Evolutionary conservation across 805 yeast genomes (phyloP).

Genomic region (Scheffersomyces coipomensis): DNA sequence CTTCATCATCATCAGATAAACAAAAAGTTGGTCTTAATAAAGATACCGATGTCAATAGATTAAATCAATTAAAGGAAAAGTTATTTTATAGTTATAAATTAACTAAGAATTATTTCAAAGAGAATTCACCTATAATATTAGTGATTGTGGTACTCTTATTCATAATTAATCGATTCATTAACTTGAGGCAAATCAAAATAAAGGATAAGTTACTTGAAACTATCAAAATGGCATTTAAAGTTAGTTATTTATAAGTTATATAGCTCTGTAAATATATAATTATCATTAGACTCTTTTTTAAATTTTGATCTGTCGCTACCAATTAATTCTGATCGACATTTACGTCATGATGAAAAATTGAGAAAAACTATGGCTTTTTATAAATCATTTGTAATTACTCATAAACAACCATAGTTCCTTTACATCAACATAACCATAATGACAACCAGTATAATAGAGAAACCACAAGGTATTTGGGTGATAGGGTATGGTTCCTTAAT

Average conservation of each 20-base stretch:
- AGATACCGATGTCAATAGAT: background rate
- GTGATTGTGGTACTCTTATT: slow-evolving; percentile 19
- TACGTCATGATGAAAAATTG: no score
- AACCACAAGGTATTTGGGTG: slow-evolving; percentile 59
- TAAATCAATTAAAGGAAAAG: slow-evolving; percentile 11
- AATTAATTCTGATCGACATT: no score
- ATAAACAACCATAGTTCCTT: no score
- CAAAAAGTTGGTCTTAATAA: background rate
- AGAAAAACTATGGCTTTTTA: background rate
- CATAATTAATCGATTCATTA: slow-evolving; percentile 18
- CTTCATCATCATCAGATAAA: slow-evolving; percentile 1
- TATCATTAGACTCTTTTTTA: no score
- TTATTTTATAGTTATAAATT: slow-evolving; percentile 16
- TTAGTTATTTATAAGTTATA: slow-evolving; percentile 34
- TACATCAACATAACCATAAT: background rate
- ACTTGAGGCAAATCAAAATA: slow-evolving; percentile 23
- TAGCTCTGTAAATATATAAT: background rate
- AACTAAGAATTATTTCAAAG: slow-evolving; percentile 18
- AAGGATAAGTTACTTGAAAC: slow-evolving; percentile 33
- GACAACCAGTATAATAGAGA: background rate
- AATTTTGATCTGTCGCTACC: no score
- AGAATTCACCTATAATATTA: slow-evolving; percentile 28
- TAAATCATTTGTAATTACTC: background rate
- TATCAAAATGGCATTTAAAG: slow-evolving; percentile 42
- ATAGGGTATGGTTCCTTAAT: slow-evolving; percentile 89